Conservation (phyloP, 2,329 filamentous ascomycete species). For the Mycogone perniciosa region DNA sequence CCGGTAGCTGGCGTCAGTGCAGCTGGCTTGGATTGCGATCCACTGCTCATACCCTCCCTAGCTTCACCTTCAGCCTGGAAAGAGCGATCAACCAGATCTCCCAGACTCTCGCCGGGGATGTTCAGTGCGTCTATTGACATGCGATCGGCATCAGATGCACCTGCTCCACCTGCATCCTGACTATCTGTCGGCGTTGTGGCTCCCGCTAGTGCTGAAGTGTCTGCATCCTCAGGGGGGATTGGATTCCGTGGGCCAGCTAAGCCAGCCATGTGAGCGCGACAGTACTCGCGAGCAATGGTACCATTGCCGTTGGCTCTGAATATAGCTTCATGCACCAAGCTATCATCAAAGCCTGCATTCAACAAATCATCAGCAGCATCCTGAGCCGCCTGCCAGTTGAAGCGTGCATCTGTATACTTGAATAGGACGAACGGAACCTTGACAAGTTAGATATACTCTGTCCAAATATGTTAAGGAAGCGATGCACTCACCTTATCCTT, state of each 20-base stretch:
- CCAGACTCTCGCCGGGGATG: constrained; percentile 23
- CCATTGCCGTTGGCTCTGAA: constrained; percentile 71
- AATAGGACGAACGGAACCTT: constrained; percentile 33
- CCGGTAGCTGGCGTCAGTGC: constrained; percentile 9
- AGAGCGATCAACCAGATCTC: constrained; percentile 22
- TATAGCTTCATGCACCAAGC: constrained; percentile 69
- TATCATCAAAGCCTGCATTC: constrained; percentile 37
- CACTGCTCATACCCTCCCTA: constrained; percentile 16
- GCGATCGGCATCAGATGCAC: constrained; percentile 27
- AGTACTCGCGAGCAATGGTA: constrained; percentile 65
- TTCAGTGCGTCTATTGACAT: constrained; percentile 33
- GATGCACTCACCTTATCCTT: constrained; percentile 52
- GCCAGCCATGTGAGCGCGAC: constrained; percentile 53
- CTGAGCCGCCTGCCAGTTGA: constrained; percentile 38
- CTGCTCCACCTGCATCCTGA: constrained; percentile 21
- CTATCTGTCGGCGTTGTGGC: constrained; percentile 15
- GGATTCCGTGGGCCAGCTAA: constrained; percentile 58
- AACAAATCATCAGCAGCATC: constrained; percentile 28
- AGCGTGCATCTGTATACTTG: constrained; percentile 37
- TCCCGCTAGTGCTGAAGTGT: constrained; percentile 27
- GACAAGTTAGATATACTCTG: constrained; percentile 6
- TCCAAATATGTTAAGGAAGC: constrained; percentile 26
- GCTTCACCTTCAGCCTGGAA: constrained; percentile 17
- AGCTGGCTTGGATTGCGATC: constrained; percentile 12
- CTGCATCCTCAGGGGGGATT: constrained; percentile 55